Conservation (phyloP, 2,329 filamentous ascomycete genomes). For the Ophiostoma novo-ulmi region DNA sequence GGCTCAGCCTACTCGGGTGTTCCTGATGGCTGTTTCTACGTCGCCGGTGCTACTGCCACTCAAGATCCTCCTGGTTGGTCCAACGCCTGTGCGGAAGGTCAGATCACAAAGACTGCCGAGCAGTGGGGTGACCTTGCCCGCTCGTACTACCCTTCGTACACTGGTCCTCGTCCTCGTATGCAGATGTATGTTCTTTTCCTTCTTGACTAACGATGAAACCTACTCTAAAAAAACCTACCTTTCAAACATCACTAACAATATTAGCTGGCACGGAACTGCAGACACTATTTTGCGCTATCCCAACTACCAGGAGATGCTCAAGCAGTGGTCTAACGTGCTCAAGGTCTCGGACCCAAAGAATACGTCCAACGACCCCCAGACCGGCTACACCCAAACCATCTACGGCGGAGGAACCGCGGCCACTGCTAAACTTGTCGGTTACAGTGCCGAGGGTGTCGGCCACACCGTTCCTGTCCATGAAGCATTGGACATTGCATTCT, state of each 20-base stretch:
- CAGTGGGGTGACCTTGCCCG: neutral
- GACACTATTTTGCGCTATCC: constrained; percentile 38
- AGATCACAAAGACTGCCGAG: neutral
- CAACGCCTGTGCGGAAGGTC: neutral
- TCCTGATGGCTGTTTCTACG: constrained; percentile 50
- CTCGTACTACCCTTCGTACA: neutral
- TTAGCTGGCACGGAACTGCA: constrained; percentile 35
- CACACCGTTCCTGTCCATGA: constrained; percentile 33
- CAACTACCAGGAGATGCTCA: constrained; percentile 40
- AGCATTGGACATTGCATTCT: constrained; percentile 31
- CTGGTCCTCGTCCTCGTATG: neutral
- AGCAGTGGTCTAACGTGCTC: constrained; percentile 46
- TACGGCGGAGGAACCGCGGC: constrained; percentile 30
- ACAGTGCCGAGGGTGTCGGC: constrained; percentile 32
- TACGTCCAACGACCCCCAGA: constrained; percentile 27
- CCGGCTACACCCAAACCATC: neutral
- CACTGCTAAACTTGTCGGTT: constrained; percentile 31
- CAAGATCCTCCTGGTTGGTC: constrained; percentile 45
- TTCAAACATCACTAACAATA: neutral
- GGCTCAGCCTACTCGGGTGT: constrained; percentile 49
- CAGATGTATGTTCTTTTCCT: neutral
- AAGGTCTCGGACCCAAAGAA: constrained; percentile 34
- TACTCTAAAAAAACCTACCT: too few species aligned
- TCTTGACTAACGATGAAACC: neutral
- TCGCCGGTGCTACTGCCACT: constrained; percentile 38